phyloP scores from a whole-genome alignment of 768 basidiomycete species.

The Suillus americanus region DNA sequence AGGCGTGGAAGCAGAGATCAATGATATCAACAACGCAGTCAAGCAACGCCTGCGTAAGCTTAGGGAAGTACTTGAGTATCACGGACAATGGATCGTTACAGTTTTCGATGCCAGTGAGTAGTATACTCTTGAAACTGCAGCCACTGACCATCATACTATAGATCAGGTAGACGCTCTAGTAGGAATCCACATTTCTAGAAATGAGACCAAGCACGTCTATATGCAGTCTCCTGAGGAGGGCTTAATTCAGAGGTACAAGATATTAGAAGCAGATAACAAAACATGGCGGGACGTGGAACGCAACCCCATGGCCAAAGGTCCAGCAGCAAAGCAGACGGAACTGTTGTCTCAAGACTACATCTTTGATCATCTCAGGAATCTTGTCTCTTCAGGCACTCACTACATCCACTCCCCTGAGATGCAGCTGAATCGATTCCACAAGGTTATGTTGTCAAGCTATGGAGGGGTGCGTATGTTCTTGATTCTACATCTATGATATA shows the following conservation, averaged over 20 bases:
- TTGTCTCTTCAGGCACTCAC: not conserved
- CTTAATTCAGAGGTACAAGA: not conserved
- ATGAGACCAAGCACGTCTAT: too few relatives aligned
- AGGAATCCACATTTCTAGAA: not conserved
- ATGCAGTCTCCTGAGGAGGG: slow-evolving; percentile 2
- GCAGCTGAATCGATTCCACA: not conserved
- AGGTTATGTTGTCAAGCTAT: not conserved
- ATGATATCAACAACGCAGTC: too few relatives aligned
- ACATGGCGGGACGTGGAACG: not conserved
- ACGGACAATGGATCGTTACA: not conserved
- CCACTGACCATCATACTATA: not conserved
- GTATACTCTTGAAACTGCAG: not conserved
- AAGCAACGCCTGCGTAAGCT: too few relatives aligned
- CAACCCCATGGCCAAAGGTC: not conserved
- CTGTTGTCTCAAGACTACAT: slow-evolving; percentile 3
- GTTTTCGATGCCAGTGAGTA: not conserved
- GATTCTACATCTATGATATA: not conserved
- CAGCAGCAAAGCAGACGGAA: not conserved
- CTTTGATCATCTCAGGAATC: not conserved
- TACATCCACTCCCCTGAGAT: not conserved
- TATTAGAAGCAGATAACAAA: not conserved
- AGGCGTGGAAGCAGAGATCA: too few relatives aligned
- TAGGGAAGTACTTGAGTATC: not conserved
- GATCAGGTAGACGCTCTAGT: not conserved
- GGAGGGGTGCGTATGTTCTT: not conserved